phyloP scores from a whole-genome alignment of 345 rosid species.

The Microthlaspi erraticum region DNA sequence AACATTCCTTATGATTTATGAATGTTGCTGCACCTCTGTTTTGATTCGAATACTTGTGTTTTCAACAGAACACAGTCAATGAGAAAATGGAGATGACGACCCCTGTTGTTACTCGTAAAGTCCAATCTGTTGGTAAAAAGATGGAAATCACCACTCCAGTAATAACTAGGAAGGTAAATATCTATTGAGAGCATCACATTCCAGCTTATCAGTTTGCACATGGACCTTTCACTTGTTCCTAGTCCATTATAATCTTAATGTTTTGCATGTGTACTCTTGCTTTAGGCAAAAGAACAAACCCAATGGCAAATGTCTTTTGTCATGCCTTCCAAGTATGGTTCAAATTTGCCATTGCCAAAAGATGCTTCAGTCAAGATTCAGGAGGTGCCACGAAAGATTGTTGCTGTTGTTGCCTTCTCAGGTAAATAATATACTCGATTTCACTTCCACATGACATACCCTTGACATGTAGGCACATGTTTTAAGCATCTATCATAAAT shows the following conservation, averaged over 20 bases:
- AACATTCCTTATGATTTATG: neutral
- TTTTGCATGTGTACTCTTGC: slow-evolving; percentile 15
- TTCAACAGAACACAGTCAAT: slow-evolving; percentile 56
- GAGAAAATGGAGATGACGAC: slow-evolving; percentile 96
- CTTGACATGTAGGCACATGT: neutral
- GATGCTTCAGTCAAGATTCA: slow-evolving; percentile 74
- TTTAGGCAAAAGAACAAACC: slow-evolving; percentile 61
- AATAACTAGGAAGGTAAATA: slow-evolving; percentile 69
- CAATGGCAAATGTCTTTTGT: slow-evolving; percentile 94
- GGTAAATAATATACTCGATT: slow-evolving; percentile 51
- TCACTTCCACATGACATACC: slow-evolving; percentile 14
- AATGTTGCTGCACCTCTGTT: slow-evolving; percentile 2
- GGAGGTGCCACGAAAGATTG: slow-evolving; percentile 71
- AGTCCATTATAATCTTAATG: neutral
- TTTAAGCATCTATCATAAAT: neutral
- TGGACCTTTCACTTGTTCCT: neutral
- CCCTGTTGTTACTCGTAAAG: slow-evolving; percentile 74
- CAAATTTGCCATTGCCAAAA: slow-evolving; percentile 71
- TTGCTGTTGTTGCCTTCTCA: slow-evolving; percentile 84
- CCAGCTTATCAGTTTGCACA: neutral
- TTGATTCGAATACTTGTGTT: slow-evolving; percentile 31
- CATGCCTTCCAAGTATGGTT: slow-evolving; percentile 87
- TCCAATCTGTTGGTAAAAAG: slow-evolving; percentile 66
- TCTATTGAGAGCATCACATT: slow-evolving; percentile 2
- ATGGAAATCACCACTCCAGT: slow-evolving; percentile 98